Percentiles rank a stretch among this genome's conserved stretches.
Conservation (phyloP, 1,139 yeast genomes). For the Hyphopichia wangnamkhiaoensis region DNA sequence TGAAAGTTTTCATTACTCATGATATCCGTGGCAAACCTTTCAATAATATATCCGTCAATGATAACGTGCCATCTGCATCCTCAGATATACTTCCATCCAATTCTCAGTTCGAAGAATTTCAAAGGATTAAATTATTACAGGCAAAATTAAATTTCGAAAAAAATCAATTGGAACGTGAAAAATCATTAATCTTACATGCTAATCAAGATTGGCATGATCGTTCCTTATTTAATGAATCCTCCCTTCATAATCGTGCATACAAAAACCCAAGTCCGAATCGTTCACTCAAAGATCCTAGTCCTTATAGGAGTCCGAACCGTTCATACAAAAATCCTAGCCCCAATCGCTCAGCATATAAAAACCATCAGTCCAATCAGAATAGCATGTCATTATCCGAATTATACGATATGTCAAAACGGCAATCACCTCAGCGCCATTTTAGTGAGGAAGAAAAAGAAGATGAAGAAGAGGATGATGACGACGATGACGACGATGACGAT, state of each 20-base stretch:
- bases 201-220: not conserved
- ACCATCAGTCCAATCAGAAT: not conserved
- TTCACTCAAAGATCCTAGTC: too few relatives aligned
- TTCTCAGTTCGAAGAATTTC: not conserved
- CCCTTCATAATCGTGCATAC: too few relatives aligned
- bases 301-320: too few relatives aligned
- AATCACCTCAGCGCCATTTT: too few relatives aligned
- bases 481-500: not conserved
- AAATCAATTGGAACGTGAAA: slow-evolving; percentile 1
- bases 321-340: too few relatives aligned
- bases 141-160: slow-evolving; percentile 3
- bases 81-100: not conserved
- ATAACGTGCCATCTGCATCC: slow-evolving; percentile 3
- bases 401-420: slow-evolving; percentile 1
- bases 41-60: slow-evolving; percentile 13
- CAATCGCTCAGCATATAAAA: too few relatives aligned
- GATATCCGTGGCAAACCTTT: slow-evolving; percentile 42
- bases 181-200: not conserved
- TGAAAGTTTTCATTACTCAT: slow-evolving; percentile 48
- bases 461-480: too few relatives aligned
- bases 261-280: too few relatives aligned
- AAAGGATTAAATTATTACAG: slow-evolving; percentile 2
- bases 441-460: too few relatives aligned
- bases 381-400: slow-evolving; percentile 1
- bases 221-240: too few relatives aligned